Conservation (phyloP, 176 grass and related monocot genomes). For the Ananas comosus region DNA sequence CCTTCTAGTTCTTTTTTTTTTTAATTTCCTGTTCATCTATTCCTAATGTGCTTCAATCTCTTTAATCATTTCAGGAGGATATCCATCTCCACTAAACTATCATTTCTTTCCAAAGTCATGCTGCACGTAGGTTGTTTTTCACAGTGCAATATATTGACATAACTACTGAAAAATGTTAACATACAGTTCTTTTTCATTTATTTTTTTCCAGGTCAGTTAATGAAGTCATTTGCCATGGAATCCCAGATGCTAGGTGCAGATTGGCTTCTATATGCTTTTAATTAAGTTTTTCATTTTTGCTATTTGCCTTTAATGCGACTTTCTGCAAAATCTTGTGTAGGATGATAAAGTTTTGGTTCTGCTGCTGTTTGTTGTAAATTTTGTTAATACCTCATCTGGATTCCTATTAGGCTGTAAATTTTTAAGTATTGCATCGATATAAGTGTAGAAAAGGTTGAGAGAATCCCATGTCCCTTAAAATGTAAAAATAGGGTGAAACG, state of each 20-base stretch:
- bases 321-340: not conserved
- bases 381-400: no score
- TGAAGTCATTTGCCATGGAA: conserved; percentile 98
- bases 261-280: not conserved
- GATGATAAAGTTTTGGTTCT: no score
- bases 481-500: no score
- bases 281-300: not conserved
- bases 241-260: conserved; percentile 85
- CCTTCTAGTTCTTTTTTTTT: not conserved
- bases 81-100: conserved; percentile 95
- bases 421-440: no score
- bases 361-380: no score
- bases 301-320: not conserved
- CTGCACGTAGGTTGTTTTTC: conserved; percentile 86
- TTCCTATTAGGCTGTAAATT: no score
- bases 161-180: conserved; percentile 9
- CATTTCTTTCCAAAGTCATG: conserved; percentile 99
- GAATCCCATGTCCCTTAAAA: no score
- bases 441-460: no score
- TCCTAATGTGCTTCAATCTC: conserved; percentile 13
- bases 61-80: conserved; percentile 65
- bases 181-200: conserved; percentile 19
- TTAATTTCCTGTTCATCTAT: conserved; percentile 9
- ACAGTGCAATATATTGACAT: conserved; percentile 18
- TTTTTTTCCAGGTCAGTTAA: conserved; percentile 74